phyloP scores from a whole-genome alignment of 805 yeast species.

The Starmerella riodocensis region DNA sequence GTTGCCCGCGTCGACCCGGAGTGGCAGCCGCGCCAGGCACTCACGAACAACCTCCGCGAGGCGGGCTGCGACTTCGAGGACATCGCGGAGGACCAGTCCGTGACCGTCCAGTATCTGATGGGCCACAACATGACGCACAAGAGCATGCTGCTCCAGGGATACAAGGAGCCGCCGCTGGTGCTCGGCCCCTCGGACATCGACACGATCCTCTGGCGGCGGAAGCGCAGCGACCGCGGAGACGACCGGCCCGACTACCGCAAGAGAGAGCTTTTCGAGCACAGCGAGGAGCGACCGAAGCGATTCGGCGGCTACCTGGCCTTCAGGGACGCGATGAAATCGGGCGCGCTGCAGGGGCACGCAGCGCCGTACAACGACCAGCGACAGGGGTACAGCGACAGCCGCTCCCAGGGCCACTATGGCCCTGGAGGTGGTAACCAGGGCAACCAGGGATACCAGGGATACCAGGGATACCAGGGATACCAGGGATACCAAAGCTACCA shows the following conservation, averaged over 20 bases:
- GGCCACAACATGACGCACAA: conserved; percentile 50
- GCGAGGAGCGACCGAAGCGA: conserved; percentile 15
- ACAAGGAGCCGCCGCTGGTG: conserved; percentile 45
- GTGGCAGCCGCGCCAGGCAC: conserved; percentile 29
- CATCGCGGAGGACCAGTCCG: conserved; percentile 32
- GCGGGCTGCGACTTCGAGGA: conserved; percentile 33
- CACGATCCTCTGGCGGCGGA: conserved; percentile 30
- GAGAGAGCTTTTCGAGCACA: conserved; percentile 17
- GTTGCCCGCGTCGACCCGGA: conserved; percentile 20
- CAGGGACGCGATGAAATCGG: conserved; percentile 6
- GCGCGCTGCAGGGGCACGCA: conserved; percentile 11
- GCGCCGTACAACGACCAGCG: conserved; percentile 14
- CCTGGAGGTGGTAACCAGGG: neutral
- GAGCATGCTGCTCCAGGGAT: conserved; percentile 75
- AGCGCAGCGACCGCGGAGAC: conserved; percentile 24
- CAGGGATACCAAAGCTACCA: conserved; percentile 12
- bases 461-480: conserved; percentile 19
- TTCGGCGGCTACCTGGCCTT: conserved; percentile 20
- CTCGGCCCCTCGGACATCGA: conserved; percentile 60
- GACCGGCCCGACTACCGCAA: conserved; percentile 23
- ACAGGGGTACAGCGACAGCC: conserved; percentile 10
- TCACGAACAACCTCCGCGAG: conserved; percentile 31
- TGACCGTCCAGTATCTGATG: conserved; percentile 43
- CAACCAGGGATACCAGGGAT: conserved; percentile 8
- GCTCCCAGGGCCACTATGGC: conserved; percentile 2